Conservation (phyloP, 2,329 filamentous ascomycete species). For the Myotisia sp. region DNA sequence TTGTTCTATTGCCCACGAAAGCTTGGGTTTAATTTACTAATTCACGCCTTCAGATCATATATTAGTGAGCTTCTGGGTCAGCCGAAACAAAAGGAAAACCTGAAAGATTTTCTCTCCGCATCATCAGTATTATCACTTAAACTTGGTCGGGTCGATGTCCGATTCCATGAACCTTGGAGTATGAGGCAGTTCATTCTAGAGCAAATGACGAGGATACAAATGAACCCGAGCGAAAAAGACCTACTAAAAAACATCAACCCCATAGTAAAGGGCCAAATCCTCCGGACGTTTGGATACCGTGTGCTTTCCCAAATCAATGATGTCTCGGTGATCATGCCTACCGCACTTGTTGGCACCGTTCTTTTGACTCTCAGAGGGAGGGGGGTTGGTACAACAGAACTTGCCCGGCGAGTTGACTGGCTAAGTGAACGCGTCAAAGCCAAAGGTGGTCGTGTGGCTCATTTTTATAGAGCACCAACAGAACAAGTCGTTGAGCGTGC, state of each 20-base stretch:
- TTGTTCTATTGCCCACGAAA: not conserved
- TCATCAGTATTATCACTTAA: slow-evolving; percentile 80
- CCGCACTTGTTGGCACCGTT: slow-evolving; percentile 85
- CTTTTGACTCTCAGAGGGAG: slow-evolving; percentile 80
- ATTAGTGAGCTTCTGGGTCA: slow-evolving; percentile 86
- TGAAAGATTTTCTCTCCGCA: slow-evolving; percentile 74
- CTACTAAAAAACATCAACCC: slow-evolving; percentile 31
- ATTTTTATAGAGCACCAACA: slow-evolving; percentile 71
- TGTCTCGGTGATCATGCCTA: slow-evolving; percentile 96
- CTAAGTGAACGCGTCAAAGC: slow-evolving; percentile 64
- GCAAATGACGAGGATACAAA: slow-evolving; percentile 49
- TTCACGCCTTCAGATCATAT: slow-evolving; percentile 69
- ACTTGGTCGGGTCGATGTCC: slow-evolving; percentile 81
- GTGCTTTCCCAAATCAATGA: slow-evolving; percentile 89
- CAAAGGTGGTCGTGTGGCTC: slow-evolving; percentile 83
- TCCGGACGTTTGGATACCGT: slow-evolving; percentile 80
- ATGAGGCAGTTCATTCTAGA: slow-evolving; percentile 65
- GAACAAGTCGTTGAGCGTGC: slow-evolving; percentile 75
- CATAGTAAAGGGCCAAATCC: slow-evolving; percentile 52
- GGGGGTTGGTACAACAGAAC: slow-evolving; percentile 74
- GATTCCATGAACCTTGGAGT: slow-evolving; percentile 95
- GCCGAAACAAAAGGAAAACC: slow-evolving; percentile 89
- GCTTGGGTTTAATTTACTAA: no score
- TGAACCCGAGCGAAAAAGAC: slow-evolving; percentile 22
- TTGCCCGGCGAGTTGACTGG: slow-evolving; percentile 82